phyloP scores from a whole-genome alignment of 306 rosid species.

The Cicer arietinum region DNA sequence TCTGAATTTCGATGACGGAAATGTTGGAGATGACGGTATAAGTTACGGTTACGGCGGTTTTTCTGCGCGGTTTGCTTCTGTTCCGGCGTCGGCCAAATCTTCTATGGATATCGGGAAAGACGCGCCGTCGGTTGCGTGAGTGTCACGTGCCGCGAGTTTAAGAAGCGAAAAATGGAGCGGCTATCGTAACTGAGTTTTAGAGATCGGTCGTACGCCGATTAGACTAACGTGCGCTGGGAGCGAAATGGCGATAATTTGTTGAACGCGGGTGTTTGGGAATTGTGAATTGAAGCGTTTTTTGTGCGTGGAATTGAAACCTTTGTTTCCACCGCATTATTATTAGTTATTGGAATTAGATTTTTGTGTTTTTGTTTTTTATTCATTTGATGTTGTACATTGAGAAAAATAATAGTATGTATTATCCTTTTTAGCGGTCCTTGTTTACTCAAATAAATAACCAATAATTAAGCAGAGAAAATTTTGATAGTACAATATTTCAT shows the following conservation, averaged over 20 bases:
- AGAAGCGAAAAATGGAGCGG: not conserved
- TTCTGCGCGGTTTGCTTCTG: slow-evolving; percentile 64
- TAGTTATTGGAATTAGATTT: not conserved
- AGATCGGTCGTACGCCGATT: not conserved
- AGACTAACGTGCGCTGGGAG: not conserved
- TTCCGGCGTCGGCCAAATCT: slow-evolving; percentile 56
- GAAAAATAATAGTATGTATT: too few species aligned
- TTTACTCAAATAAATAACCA: too few species aligned
- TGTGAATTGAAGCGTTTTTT: not conserved
- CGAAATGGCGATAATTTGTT: not conserved
- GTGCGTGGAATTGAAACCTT: not conserved
- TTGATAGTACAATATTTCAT: too few species aligned
- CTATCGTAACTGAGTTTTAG: not conserved
- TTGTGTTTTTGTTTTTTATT: not conserved
- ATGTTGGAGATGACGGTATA: not conserved
- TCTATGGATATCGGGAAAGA: slow-evolving; percentile 58
- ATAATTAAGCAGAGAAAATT: too few species aligned
- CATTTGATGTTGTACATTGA: not conserved
- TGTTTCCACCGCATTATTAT: not conserved
- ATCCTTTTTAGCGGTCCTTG: too few species aligned
- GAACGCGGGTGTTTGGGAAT: not conserved
- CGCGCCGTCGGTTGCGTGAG: slow-evolving; percentile 47
- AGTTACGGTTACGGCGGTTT: slow-evolving; percentile 47
- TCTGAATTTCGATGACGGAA: slow-evolving; percentile 71
- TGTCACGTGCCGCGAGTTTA: not conserved